phyloP scores from a whole-genome alignment of 2,329 filamentous ascomycete species.

The Colletotrichum phormii region DNA sequence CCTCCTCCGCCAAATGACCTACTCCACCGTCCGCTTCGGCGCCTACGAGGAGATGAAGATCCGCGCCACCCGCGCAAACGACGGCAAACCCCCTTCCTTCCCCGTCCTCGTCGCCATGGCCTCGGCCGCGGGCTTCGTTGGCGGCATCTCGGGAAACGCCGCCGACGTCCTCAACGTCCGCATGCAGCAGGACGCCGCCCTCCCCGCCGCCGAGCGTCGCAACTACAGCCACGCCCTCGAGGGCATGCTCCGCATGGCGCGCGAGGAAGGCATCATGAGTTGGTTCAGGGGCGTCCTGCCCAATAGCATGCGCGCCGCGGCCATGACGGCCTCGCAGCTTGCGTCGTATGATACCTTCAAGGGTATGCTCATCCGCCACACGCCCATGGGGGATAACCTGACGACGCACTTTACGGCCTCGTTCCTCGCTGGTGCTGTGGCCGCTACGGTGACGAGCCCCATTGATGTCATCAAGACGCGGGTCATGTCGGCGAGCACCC shows the following conservation, averaged over 20 bases:
- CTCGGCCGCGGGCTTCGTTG: slow-evolving; percentile 84
- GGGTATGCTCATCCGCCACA: slow-evolving; percentile 72
- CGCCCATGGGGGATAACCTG: slow-evolving; percentile 76
- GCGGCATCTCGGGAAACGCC: slow-evolving; percentile 91
- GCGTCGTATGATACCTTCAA: slow-evolving; percentile 90
- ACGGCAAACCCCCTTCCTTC: slow-evolving; percentile 69
- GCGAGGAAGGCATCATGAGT: slow-evolving; percentile 80
- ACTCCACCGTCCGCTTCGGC: slow-evolving; percentile 95
- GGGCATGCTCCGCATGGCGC: slow-evolving; percentile 87
- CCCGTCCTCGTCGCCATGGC: slow-evolving; percentile 85
- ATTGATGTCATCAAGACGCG: slow-evolving; percentile 92
- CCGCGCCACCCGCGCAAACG: slow-evolving; percentile 61
- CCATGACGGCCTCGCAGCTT: slow-evolving; percentile 88
- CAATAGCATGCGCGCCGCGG: slow-evolving; percentile 82
- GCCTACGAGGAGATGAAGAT: slow-evolving; percentile 95
- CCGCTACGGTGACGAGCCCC: slow-evolving; percentile 86
- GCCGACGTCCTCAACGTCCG: slow-evolving; percentile 97
- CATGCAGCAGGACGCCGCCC: slow-evolving; percentile 93
- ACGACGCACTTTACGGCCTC: slow-evolving; percentile 83
- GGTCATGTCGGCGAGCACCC: slow-evolving; percentile 77
- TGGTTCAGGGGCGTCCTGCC: slow-evolving; percentile 90
- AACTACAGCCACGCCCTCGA: slow-evolving; percentile 93
- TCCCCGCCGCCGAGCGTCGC: slow-evolving; percentile 78
- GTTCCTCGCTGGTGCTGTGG: slow-evolving; percentile 83
- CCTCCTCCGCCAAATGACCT: slow-evolving; percentile 92